phyloP scores from a whole-genome alignment of 1,139 yeast species.

The Kodamaea arcana region DNA sequence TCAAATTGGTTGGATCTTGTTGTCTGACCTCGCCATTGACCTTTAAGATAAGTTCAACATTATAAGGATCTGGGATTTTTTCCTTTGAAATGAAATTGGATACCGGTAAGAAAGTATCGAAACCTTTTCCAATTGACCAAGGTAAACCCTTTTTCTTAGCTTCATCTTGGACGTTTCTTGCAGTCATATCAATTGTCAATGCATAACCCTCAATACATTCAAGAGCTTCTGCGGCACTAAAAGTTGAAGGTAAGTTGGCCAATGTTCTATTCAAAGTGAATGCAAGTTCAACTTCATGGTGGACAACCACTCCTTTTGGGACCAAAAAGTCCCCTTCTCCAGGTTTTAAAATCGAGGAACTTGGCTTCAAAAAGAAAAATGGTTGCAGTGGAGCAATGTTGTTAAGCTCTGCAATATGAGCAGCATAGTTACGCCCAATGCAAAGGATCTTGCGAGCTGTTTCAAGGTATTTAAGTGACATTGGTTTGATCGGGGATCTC shows the following conservation, averaged over 20 bases:
- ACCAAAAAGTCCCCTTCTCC: slow-evolving; percentile 72
- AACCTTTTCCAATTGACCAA: slow-evolving; percentile 95
- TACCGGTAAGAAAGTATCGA: slow-evolving; percentile 89
- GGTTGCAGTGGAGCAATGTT: slow-evolving; percentile 79
- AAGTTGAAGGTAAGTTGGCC: slow-evolving; percentile 56
- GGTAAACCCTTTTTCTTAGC: slow-evolving; percentile 94
- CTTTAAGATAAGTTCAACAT: slow-evolving; percentile 59
- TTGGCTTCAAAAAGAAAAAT: slow-evolving; percentile 87
- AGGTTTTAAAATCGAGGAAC: slow-evolving; percentile 60
- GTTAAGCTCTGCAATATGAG: slow-evolving; percentile 86
- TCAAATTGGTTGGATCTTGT: slow-evolving; percentile 72
- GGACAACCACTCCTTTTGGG: slow-evolving; percentile 78
- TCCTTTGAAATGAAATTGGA: slow-evolving; percentile 65
- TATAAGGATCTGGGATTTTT: slow-evolving; percentile 68
- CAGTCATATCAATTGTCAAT: slow-evolving; percentile 88
- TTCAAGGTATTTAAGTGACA: slow-evolving; percentile 59
- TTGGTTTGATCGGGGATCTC: too few relatives aligned
- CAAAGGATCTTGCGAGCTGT: slow-evolving; percentile 80
- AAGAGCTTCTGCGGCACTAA: slow-evolving; percentile 64
- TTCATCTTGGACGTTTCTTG: slow-evolving; percentile 91
- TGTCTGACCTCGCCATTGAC: slow-evolving; percentile 74
- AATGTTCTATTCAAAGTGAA: slow-evolving; percentile 63
- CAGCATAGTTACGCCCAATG: slow-evolving; percentile 94
- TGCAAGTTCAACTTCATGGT: slow-evolving; percentile 92
- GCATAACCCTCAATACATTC: slow-evolving; percentile 83